Conservation (phyloP, 768 basidiomycete genomes). For the Boletus subcaerulescens region DNA sequence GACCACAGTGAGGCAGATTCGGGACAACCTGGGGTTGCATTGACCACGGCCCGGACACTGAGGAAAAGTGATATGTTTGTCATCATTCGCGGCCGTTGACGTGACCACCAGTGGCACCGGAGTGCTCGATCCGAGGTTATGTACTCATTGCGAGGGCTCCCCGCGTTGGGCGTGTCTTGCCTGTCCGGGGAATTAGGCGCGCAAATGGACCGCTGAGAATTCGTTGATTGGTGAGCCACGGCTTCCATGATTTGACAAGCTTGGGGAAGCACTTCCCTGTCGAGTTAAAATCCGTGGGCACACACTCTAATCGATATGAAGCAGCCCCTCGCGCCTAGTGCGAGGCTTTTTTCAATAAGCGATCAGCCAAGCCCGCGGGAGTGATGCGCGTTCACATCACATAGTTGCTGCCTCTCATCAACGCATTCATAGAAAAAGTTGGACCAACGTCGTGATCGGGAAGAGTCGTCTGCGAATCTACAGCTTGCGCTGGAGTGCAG, state of each 20-base stretch:
- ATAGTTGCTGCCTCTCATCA: slow-evolving; percentile 3
- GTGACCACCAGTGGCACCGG: slow-evolving; percentile 12
- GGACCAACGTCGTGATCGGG: neutral
- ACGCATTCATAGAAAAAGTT: neutral
- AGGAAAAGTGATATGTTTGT: neutral
- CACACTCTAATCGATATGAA: slow-evolving; percentile 7
- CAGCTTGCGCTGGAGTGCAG: neutral
- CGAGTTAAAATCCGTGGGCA: slow-evolving; percentile 17
- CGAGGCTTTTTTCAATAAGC: slow-evolving; percentile 18
- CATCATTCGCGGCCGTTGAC: slow-evolving; percentile 3
- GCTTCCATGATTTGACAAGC: slow-evolving; percentile 16
- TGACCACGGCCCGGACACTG: neutral
- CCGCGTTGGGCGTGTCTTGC: slow-evolving; percentile 3
- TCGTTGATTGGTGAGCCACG: neutral
- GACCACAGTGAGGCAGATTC: slow-evolving; percentile 10
- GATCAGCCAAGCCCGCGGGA: slow-evolving; percentile 18
- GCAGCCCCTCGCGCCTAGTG: slow-evolving; percentile 13
- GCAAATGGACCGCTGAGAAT: neutral
- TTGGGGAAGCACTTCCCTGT: slow-evolving; percentile 2
- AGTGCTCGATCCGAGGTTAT: slow-evolving; percentile 9
- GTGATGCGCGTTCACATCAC: slow-evolving; percentile 2
- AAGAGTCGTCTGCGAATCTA: slow-evolving; percentile 1
- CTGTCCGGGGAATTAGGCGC: slow-evolving; percentile 24
- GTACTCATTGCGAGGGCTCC: neutral
- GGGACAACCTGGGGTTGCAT: neutral